Evolutionary conservation across 2,329 filamentous ascomycete species (phyloP).

Genomic region (Ascochyta pisi): DNA sequence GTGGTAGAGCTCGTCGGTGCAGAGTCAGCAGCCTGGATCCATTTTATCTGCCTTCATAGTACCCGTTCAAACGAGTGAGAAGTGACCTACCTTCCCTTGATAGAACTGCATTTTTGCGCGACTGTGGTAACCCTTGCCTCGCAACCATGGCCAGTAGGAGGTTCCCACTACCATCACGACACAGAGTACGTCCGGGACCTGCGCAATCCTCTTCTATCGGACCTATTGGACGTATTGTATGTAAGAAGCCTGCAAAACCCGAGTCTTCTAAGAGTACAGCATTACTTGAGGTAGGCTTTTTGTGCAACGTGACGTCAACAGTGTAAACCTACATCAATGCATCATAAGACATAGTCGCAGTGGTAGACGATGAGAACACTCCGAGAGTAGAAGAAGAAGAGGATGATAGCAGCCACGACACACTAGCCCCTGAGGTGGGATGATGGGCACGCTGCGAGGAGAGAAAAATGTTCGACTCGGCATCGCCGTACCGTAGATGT

Average conservation of each 20-base stretch:
- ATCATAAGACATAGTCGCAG: conserved; percentile 2
- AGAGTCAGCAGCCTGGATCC: background rate
- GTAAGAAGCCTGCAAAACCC: no score
- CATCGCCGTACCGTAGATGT: background rate
- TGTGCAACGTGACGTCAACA: conserved; percentile 1
- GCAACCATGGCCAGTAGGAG: conserved; percentile 10
- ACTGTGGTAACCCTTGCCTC: conserved; percentile 11
- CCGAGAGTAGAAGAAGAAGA: background rate
- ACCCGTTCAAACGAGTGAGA: background rate
- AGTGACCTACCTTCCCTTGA: conserved; percentile 5
- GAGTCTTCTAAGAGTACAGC: background rate
- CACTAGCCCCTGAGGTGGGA: background rate
- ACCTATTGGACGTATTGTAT: background rate
- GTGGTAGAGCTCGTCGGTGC: background rate
- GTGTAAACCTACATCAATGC: conserved; percentile 1
- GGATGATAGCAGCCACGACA: background rate
- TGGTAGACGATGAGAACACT: background rate
- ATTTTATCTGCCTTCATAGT: background rate
- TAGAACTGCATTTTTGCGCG: conserved; percentile 13
- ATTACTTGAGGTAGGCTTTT: background rate
- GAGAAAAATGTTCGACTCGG: background rate
- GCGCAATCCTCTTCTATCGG: background rate
- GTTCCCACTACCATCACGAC: background rate
- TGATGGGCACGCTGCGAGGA: background rate
- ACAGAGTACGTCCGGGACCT: background rate